phyloP scores from a whole-genome alignment of 768 basidiomycete genomes.

The Austroboletus eburneus region DNA sequence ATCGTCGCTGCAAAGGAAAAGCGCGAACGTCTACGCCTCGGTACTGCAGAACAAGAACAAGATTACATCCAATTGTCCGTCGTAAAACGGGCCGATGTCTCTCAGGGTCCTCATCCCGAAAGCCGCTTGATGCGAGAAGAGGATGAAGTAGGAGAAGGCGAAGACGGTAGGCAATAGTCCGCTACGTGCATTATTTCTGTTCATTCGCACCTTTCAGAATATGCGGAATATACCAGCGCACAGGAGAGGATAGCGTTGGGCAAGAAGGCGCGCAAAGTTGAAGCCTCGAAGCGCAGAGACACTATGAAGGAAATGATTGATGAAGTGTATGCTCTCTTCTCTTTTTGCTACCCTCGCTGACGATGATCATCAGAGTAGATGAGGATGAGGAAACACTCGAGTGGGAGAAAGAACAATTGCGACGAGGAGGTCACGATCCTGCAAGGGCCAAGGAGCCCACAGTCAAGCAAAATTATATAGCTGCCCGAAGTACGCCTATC shows the following conservation, averaged over 20 bases:
- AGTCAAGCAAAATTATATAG: slow-evolving; percentile 58
- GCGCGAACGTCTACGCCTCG: slow-evolving; percentile 61
- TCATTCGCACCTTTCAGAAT: slow-evolving; percentile 46
- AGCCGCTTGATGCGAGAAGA: slow-evolving; percentile 82
- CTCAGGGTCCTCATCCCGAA: slow-evolving; percentile 77
- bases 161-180: slow-evolving; percentile 59
- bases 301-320: slow-evolving; percentile 78
- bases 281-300: slow-evolving; percentile 61
- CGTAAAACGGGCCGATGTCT: slow-evolving; percentile 46
- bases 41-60: slow-evolving; percentile 49
- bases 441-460: slow-evolving; percentile 34
- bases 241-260: slow-evolving; percentile 83
- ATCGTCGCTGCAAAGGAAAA: slow-evolving; percentile 73
- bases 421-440: slow-evolving; percentile 61
- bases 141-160: slow-evolving; percentile 83
- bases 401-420: slow-evolving; percentile 83
- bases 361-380: slow-evolving; percentile 49
- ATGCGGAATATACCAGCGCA: slow-evolving; percentile 82
- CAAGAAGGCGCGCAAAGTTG: slow-evolving; percentile 73
- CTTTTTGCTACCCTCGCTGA: background rate
- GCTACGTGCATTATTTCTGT: background rate
- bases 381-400: slow-evolving; percentile 81
- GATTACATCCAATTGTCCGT: slow-evolving; percentile 81
- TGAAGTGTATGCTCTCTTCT: slow-evolving; percentile 57
- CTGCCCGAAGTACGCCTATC: slow-evolving; percentile 58